Evolutionary conservation across 371 early-diverging fungal species (phyloP).

Genomic region (Mucor circinelloides): DNA sequence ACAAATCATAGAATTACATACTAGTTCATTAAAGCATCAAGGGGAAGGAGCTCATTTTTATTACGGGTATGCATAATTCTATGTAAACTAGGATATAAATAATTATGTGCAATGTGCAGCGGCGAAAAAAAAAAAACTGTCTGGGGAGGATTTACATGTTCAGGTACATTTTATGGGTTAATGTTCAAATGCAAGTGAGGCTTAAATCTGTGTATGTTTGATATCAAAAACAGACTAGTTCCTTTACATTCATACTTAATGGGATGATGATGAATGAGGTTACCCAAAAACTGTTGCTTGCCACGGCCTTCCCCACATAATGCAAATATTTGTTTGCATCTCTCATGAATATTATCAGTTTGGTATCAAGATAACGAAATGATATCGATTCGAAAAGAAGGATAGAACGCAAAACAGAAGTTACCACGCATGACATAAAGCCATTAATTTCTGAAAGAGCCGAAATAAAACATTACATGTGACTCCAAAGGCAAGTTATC

Average conservation of each 20-base stretch:
- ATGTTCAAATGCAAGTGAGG: neutral
- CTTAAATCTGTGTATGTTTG: neutral
- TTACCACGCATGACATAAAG: neutral
- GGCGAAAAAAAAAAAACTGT: neutral
- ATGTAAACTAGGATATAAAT: neutral
- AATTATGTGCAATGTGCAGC: neutral
- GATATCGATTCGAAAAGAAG: neutral
- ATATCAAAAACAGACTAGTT: neutral
- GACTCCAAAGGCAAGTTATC: neutral
- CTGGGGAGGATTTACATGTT: neutral
- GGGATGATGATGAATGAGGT: neutral
- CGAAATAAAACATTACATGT: neutral
- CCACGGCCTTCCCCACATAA: neutral
- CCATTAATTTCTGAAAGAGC: neutral
- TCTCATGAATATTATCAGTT: neutral
- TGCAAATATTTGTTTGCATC: neutral
- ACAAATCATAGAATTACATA: neutral
- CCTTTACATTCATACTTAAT: neutral
- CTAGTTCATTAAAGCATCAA: neutral
- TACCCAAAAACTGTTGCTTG: neutral
- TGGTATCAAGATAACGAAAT: neutral
- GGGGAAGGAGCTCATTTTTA: neutral
- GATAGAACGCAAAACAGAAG: neutral
- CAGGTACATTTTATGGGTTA: neutral
- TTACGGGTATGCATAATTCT: neutral